Conservation (phyloP, 352 stramenopile genomes). For the Phytophthora foliorum region DNA sequence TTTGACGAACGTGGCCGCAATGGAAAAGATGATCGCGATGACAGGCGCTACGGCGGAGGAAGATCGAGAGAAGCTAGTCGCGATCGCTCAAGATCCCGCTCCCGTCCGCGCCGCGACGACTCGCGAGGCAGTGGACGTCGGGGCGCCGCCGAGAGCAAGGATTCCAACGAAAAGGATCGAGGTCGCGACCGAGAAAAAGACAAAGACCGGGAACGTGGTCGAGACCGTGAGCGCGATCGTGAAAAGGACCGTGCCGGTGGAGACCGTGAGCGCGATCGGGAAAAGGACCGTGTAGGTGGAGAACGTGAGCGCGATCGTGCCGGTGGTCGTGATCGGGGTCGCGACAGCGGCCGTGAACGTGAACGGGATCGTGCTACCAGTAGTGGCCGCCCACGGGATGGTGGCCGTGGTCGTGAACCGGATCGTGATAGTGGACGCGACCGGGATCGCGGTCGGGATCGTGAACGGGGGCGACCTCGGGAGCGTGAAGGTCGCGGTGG, state of each 20-base stretch:
- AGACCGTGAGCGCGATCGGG: neutral
- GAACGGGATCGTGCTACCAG: slow-evolving; percentile 9
- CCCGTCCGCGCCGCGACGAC: slow-evolving; percentile 47
- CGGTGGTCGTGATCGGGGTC: slow-evolving; percentile 19
- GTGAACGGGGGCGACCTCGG: slow-evolving; percentile 45
- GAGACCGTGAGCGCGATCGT: slow-evolving; percentile 11
- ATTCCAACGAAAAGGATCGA: slow-evolving; percentile 34
- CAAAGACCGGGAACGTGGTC: slow-evolving; percentile 26
- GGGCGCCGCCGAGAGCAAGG: slow-evolving; percentile 32
- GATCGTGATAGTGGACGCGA: slow-evolving; percentile 31
- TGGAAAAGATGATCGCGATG: slow-evolving; percentile 45
- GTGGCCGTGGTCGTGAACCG: slow-evolving; percentile 19
- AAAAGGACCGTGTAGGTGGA: neutral
- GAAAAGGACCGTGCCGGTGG: neutral
- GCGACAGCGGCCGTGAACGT: slow-evolving; percentile 21
- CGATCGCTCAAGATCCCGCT: slow-evolving; percentile 68
- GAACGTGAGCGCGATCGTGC: slow-evolving; percentile 8
- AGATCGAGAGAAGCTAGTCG: slow-evolving; percentile 56
- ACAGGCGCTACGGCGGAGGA: slow-evolving; percentile 30
- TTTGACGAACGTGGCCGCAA: slow-evolving; percentile 58
- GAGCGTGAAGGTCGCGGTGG: slow-evolving; percentile 44
- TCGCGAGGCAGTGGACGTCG: slow-evolving; percentile 29
- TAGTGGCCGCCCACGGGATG: slow-evolving; percentile 3
- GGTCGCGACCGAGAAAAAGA: slow-evolving; percentile 27
- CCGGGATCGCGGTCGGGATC: slow-evolving; percentile 30